Conservation (phyloP, 176 grass and related monocot genomes). For the Luzula sylvatica region DNA sequence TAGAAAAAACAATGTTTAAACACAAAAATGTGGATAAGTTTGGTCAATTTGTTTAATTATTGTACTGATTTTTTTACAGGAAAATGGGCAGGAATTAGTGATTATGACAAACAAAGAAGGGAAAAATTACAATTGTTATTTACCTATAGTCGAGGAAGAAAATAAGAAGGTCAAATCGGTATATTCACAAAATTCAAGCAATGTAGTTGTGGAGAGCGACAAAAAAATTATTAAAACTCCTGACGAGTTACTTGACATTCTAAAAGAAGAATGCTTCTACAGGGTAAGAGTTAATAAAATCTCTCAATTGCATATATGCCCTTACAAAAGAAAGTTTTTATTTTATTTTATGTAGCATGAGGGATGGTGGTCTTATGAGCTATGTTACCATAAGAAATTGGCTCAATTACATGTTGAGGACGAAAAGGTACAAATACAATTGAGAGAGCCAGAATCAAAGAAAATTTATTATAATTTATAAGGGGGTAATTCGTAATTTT, state of each 20-base stretch:
- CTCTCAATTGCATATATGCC: neutral
- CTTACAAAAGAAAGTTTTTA: constrained; percentile 1
- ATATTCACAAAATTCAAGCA: constrained; percentile 72
- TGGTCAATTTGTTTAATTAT: too few relatives aligned
- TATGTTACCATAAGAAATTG: constrained; percentile 76
- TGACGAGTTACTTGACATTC: constrained; percentile 73
- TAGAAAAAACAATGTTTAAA: too few relatives aligned
- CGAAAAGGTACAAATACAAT: constrained; percentile 35
- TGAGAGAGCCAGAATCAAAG: neutral
- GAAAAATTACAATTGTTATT: constrained; percentile 53
- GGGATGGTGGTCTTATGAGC: constrained; percentile 94
- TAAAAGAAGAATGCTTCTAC: constrained; percentile 85
- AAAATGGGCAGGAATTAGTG: constrained; percentile 60
- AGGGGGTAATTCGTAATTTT: neutral
- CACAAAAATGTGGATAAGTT: too few relatives aligned
- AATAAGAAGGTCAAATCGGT: constrained; percentile 49
- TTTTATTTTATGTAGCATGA: constrained; percentile 36
- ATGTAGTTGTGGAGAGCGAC: constrained; percentile 69
- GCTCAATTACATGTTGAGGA: constrained; percentile 68
- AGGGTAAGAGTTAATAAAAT: constrained; percentile 29
- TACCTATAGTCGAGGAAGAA: constrained; percentile 62
- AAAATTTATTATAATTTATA: neutral
- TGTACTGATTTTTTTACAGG: constrained; percentile 37
- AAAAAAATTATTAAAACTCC: constrained; percentile 72
- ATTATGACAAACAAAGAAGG: constrained; percentile 68